Conservation (phyloP, 1,284 basidiomycete genomes). For the Sanghuangporus sanghuang region DNA sequence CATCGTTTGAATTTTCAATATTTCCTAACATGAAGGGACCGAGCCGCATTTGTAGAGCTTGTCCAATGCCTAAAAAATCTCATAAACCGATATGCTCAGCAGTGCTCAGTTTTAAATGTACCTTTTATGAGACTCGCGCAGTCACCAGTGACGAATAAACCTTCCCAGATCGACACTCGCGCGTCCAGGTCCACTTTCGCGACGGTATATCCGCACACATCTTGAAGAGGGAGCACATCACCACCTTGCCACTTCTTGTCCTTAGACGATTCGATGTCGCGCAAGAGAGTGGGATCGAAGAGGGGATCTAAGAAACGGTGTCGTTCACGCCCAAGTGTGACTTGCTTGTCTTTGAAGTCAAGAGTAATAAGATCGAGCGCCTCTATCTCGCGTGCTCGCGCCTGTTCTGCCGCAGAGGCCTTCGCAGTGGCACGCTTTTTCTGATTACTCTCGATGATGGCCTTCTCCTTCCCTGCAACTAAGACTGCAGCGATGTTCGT, state of each 20-base stretch:
- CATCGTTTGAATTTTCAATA: conserved; percentile 60
- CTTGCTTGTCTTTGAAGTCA: conserved; percentile 62
- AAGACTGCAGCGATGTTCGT: conserved; percentile 81
- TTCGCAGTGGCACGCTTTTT: conserved; percentile 74
- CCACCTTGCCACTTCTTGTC: conserved; percentile 20
- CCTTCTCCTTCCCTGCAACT: conserved; percentile 76
- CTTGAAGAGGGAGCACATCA: conserved; percentile 47
- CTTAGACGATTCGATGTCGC: conserved; percentile 18
- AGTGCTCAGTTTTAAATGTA: conserved; percentile 29
- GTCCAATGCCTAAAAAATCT: conserved; percentile 47
- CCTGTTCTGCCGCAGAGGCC: conserved; percentile 73
- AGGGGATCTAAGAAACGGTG: conserved; percentile 90
- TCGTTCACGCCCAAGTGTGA: conserved; percentile 82
- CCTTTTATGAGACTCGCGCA: conserved; percentile 75
- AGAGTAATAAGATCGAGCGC: conserved; percentile 76
- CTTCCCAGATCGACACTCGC: conserved; percentile 73
- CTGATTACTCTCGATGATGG: conserved; percentile 74
- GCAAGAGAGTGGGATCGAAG: conserved; percentile 64
- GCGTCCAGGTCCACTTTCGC: conserved; percentile 55
- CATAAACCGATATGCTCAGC: conserved; percentile 7
- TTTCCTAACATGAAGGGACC: conserved; percentile 63
- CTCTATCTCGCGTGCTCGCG: conserved; percentile 74
- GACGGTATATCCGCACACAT: conserved; percentile 58
- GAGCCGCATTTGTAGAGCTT: conserved; percentile 73
- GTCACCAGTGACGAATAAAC: conserved; percentile 81